These are phyloP conservation scores for Lepidium aucheri DNA, from an alignment of 345 rosid species.

Conservation along the genomic window DNA sequence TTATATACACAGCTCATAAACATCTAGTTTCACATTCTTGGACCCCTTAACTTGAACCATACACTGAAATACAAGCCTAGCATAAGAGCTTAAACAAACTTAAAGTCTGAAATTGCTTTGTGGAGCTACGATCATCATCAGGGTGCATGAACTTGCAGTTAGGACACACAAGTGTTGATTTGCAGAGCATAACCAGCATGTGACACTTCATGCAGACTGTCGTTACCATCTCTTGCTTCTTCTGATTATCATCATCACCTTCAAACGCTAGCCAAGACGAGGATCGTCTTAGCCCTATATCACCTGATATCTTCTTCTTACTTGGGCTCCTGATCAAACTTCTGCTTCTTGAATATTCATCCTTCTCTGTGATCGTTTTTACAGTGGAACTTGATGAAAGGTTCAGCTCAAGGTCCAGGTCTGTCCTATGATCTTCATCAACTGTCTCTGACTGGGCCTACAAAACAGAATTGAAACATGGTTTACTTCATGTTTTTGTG, in stretches of 20 bases:
- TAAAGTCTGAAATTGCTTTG: constrained; percentile 36
- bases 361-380: constrained; percentile 9
- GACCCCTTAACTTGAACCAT: background rate
- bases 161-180: constrained; percentile 68
- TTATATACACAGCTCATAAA: constrained; percentile 9
- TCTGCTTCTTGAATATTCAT: constrained; percentile 7
- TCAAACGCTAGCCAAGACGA: constrained; percentile 52
- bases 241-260: constrained; percentile 26
- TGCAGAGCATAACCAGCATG: constrained; percentile 80
- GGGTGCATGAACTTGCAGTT: constrained; percentile 88
- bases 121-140: constrained; percentile 35
- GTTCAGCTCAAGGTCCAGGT: constrained; percentile 61
- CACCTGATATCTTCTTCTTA: constrained; percentile 4
- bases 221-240: constrained; percentile 62
- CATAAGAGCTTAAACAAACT: constrained; percentile 47
- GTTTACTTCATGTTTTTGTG: background rate
- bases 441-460: constrained; percentile 28
- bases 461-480: background rate
- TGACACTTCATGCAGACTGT: constrained; percentile 70
- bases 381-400: constrained; percentile 34
- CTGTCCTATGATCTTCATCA: constrained; percentile 36
- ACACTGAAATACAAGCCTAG: constrained; percentile 13
- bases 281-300: constrained; percentile 20
- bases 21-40: constrained; percentile 13
- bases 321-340: constrained; percentile 9